These are phyloP conservation scores for Aureobasidium leucospermi DNA, from an alignment of 2,329 filamentous ascomycete species.

Conservation along the genomic window DNA sequence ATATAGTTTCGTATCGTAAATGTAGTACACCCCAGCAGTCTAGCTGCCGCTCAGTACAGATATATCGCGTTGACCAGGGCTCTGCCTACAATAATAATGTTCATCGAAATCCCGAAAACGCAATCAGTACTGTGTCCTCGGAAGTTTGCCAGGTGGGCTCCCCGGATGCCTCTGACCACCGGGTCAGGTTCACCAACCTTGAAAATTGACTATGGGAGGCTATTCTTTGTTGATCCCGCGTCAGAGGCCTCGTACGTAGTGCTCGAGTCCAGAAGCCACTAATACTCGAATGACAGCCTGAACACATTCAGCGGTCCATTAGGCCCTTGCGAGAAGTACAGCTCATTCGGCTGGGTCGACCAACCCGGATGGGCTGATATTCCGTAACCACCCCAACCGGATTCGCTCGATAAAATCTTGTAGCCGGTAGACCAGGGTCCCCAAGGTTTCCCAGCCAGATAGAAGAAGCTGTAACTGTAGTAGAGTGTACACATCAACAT, in stretches of 20 bases:
- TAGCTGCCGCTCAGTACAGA: no score
- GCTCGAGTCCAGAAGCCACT: neutral
- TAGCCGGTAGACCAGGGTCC: constrained; percentile 10
- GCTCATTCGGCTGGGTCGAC: neutral
- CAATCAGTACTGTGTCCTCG: no score
- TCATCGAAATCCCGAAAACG: no score
- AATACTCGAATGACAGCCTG: constrained; percentile 10
- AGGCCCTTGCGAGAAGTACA: constrained; percentile 11
- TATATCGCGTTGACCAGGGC: no score
- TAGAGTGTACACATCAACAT: constrained; percentile 12
- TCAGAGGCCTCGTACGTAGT: no score
- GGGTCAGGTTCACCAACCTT: no score
- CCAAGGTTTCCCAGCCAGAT: constrained; percentile 8
- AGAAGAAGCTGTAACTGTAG: neutral
- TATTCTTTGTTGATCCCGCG: neutral
- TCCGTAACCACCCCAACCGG: neutral
- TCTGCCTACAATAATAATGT: no score
- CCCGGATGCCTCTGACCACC: no score
- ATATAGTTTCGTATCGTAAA: no score
- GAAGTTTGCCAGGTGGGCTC: no score
- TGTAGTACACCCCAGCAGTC: no score
- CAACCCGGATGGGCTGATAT: constrained; percentile 7
- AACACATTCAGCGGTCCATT: constrained; percentile 13
- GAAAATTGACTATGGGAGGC: neutral
- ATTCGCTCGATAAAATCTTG: neutral